A percentile compares a stretch with the other conserved stretches of the same genome.
Conservation (phyloP, 2,329 filamentous ascomycete genomes). For the Gaeumannomyces tritici region DNA sequence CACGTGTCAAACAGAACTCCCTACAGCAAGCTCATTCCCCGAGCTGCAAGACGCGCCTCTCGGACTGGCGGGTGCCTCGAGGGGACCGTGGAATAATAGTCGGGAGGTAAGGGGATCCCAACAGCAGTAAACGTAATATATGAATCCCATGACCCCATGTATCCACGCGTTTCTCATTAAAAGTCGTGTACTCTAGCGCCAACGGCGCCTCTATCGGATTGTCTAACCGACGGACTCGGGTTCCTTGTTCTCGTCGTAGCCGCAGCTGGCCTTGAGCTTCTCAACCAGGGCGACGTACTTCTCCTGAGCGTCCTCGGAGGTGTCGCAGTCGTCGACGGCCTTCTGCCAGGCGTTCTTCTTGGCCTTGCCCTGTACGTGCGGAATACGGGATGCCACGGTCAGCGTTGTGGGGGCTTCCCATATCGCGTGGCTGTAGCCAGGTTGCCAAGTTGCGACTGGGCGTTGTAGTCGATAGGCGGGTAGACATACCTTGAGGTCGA, state of each 20-base stretch:
- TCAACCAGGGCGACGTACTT: slow-evolving; percentile 68
- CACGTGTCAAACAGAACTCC: no score
- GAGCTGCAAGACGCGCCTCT: neutral
- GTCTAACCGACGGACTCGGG: slow-evolving; percentile 42
- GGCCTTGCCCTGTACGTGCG: slow-evolving; percentile 53
- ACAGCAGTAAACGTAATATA: neutral
- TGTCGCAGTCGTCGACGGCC: slow-evolving; percentile 52
- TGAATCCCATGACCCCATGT: neutral
- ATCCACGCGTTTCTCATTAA: neutral
- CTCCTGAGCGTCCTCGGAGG: slow-evolving; percentile 59
- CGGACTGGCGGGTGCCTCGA: neutral
- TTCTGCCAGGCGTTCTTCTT: slow-evolving; percentile 75
- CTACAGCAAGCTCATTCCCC: no score
- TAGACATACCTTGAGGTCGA: slow-evolving; percentile 53
- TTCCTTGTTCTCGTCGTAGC: slow-evolving; percentile 54
- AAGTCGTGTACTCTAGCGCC: neutral
- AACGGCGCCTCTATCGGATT: neutral
- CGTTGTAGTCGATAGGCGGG: neutral
- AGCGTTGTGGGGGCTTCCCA: neutral
- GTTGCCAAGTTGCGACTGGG: neutral
- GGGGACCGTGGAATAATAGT: neutral
- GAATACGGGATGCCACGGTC: neutral
- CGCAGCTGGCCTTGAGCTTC: slow-evolving; percentile 59
- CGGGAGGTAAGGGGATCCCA: neutral
- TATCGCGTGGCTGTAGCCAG: neutral